These are phyloP conservation scores for Trichoderma virens DNA, from an alignment of 495 filamentous ascomycete genomes.

Conservation along the genomic window DNA sequence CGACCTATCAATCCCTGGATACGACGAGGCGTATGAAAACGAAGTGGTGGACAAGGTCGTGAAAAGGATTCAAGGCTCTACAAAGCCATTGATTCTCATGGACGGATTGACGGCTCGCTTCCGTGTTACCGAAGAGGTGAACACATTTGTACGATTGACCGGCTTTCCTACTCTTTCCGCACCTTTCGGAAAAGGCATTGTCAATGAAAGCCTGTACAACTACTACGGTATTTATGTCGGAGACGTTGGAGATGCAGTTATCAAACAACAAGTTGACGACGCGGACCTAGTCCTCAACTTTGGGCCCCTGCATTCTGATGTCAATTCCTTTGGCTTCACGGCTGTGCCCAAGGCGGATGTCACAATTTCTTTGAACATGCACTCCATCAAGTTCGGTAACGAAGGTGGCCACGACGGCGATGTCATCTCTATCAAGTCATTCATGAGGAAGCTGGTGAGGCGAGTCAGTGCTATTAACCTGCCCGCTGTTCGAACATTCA, in stretches of 20 bases:
- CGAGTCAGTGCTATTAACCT: conserved; percentile 15
- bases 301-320: conserved; percentile 26
- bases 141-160: conserved; percentile 24
- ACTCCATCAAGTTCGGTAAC: not conserved
- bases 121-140: conserved; percentile 17
- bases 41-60: conserved; percentile 16
- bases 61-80: conserved; percentile 17
- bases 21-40: conserved; percentile 35
- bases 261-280: conserved; percentile 19
- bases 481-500: conserved; percentile 10
- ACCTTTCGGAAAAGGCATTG: conserved; percentile 28
- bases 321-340: conserved; percentile 21
- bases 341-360: not conserved
- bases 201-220: conserved; percentile 22
- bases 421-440: conserved; percentile 18
- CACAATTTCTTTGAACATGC: conserved; percentile 19
- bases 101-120: conserved; percentile 23
- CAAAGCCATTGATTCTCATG: conserved; percentile 27
- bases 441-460: conserved; percentile 10
- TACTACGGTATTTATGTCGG: conserved; percentile 29
- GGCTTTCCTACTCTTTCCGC: conserved; percentile 27
- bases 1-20: conserved; percentile 23
- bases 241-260: conserved; percentile 17
- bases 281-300: conserved; percentile 32
- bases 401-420: not conserved